These are phyloP conservation scores for Myotisia sp. DNA, from an alignment of 2,329 filamentous ascomycete species.

Conservation along the genomic window DNA sequence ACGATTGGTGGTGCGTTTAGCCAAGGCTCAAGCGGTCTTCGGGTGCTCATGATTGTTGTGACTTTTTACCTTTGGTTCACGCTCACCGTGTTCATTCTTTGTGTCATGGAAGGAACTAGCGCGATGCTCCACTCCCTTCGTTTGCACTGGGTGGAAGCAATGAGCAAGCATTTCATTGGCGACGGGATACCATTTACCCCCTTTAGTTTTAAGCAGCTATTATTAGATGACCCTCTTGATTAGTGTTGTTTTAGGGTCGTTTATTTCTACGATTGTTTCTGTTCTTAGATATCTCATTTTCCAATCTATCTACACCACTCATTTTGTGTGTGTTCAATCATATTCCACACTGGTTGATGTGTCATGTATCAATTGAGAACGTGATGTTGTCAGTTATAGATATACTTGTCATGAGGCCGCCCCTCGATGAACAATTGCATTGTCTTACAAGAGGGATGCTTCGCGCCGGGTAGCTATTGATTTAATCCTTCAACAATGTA, in stretches of 20 bases:
- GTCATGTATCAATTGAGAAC: too few relatives aligned
- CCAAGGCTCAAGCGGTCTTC: conserved; percentile 46
- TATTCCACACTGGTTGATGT: too few relatives aligned
- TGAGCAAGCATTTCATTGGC: conserved; percentile 94
- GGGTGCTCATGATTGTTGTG: conserved; percentile 66
- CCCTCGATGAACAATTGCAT: too few relatives aligned
- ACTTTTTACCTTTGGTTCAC: conserved; percentile 85
- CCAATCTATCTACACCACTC: conserved; percentile 1
- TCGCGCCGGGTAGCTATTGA: too few relatives aligned
- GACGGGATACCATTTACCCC: conserved; percentile 75
- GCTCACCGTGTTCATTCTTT: conserved; percentile 64
- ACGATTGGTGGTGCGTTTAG: conserved; percentile 66
- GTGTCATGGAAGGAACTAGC: conserved; percentile 90
- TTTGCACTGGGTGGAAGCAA: conserved; percentile 92
- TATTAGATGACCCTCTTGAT: conserved; percentile 60
- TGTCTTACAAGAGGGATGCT: too few relatives aligned
- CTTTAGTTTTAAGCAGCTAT: conserved; percentile 69
- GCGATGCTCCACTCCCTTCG: conserved; percentile 88
- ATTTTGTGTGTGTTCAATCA: too few relatives aligned
- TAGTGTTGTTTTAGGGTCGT: conserved; percentile 14
- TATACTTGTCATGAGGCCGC: too few relatives aligned
- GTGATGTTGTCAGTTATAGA: too few relatives aligned
- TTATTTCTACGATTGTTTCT: conserved; percentile 4
- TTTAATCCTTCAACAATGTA: too few relatives aligned
- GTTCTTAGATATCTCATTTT: background rate